Percentiles rank a stretch among this genome's conserved stretches.
These are phyloP conservation scores for Cryptosporidium ryanae DNA, from an alignment of 169 alveolate genomes.

Conservation along the genomic window DNA sequence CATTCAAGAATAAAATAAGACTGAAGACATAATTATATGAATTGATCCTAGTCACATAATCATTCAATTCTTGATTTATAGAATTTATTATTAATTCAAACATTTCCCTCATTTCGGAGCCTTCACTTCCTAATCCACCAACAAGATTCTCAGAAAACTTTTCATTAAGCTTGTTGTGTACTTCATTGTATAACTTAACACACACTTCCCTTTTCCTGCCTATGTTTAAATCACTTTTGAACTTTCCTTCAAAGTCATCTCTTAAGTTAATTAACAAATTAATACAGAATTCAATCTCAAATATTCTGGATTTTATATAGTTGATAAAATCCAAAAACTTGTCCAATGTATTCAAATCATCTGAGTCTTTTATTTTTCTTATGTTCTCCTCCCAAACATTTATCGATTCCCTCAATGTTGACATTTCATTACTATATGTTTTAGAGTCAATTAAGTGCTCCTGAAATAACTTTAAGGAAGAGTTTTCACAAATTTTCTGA, in stretches of 20 bases:
- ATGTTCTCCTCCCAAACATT: conserved; percentile 22
- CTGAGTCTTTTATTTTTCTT: not conserved
- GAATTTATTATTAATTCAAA: conserved; percentile 7
- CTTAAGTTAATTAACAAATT: not conserved
- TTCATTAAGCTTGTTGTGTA: conserved; percentile 2
- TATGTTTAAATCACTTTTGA: not conserved
- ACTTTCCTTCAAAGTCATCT: not conserved
- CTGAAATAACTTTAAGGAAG: conserved; percentile 13
- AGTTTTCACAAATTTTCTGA: conserved; percentile 40
- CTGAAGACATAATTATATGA: conserved; percentile 1
- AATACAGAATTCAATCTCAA: conserved; percentile 59
- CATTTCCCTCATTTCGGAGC: not conserved
- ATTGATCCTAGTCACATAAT: conserved; percentile 7
- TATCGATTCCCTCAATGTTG: conserved; percentile 27
- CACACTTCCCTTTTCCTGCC: not conserved
- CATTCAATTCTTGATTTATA: conserved; percentile 3
- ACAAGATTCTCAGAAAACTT: conserved; percentile 8
- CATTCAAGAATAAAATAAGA: conserved; percentile 31
- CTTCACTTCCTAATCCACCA: not conserved
- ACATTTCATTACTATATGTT: conserved; percentile 32
- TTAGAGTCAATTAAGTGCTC: conserved; percentile 4
- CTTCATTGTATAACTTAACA: not conserved
- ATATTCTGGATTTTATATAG: conserved; percentile 13
- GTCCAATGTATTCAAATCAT: conserved; percentile 7
- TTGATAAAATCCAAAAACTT: conserved; percentile 13